A percentile compares a stretch with the other conserved stretches of the same genome.
Conservation (phyloP, 1,139 yeast genomes). For the Saccharomyces pastorianus region DNA sequence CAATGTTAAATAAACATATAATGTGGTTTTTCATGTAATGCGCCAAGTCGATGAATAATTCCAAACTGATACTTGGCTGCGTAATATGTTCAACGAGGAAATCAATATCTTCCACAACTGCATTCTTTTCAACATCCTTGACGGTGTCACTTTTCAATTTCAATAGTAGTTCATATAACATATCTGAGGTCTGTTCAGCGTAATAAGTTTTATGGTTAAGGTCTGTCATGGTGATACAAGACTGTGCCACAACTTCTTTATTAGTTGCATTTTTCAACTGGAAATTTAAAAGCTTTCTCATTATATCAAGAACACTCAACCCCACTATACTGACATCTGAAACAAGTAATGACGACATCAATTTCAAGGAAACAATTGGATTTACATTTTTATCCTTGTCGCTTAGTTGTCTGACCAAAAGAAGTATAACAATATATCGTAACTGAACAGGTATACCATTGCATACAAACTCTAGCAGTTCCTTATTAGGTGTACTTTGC, state of each 20-base stretch:
- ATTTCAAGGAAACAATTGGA: conserved; percentile 39
- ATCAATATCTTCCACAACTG: conserved; percentile 20
- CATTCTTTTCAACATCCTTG: conserved; percentile 9
- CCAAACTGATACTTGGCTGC: conserved; percentile 23
- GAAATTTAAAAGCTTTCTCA: conserved; percentile 53
- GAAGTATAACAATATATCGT: conserved; percentile 57
- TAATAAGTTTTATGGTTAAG: conserved; percentile 29
- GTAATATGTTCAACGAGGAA: conserved; percentile 16
- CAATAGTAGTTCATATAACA: conserved; percentile 27
- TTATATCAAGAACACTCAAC: conserved; percentile 73
- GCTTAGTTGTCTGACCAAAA: conserved; percentile 33
- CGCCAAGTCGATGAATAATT: conserved; percentile 23
- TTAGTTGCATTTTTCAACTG: conserved; percentile 41
- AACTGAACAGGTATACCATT: conserved; percentile 85
- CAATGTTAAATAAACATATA: conserved; percentile 16
- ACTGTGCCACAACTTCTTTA: conserved; percentile 18
- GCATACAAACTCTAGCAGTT: conserved; percentile 55
- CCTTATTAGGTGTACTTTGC: conserved; percentile 29
- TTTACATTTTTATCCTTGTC: conserved; percentile 13
- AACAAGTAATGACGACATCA: conserved; percentile 61
- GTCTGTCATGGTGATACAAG: conserved; percentile 25
- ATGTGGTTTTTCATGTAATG: conserved; percentile 13
- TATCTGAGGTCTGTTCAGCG: conserved; percentile 30
- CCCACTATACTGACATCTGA: conserved; percentile 84
- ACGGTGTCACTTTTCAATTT: conserved; percentile 16